Evolutionary conservation across 805 yeast genomes (phyloP), one percentile per base, ranked within the genome.

Genomic region (Candida hungchunana): DNA sequence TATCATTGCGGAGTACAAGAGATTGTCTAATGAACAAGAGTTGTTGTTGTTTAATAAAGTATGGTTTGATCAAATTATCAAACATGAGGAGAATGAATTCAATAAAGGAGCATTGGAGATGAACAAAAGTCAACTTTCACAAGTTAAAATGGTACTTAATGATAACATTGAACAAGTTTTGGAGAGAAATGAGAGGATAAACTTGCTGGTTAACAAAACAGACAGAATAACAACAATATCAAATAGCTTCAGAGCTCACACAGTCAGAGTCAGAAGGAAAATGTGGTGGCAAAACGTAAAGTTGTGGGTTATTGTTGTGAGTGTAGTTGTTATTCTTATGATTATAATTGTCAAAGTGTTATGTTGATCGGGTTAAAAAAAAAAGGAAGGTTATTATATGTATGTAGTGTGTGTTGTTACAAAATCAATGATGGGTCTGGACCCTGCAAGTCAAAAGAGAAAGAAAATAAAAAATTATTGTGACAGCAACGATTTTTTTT

Each of bases 301-400:
- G 42, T 68, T 73, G 40, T 55, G 66, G 42, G 51, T 62, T 1
- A 5, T 93, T 76, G 1, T 96, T 90, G 37, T 82, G 60, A 15
- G 58, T 51, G 34, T 68, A 67, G 41, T 73, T 64, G 78, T 73
- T 2, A 86, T 86, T 53, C 69, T 87, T 1, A 81, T 71, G 26
- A 77, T 73, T 60, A 86, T 85, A 4, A 79, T 80, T 54, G 85
- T 66, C 57, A 85, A 62, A 46, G 85, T 77, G 48, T 85, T 79
- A 32, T 80, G 77, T 39, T 82, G 42, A 23, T n/a, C n/a, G n/a
- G n/a, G n/a, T n/a, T n/a, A n/a, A n/a, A n/a, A n/a, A n/a, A n/a
- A n/a, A n/a, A n/a, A n/a, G n/a, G n/a, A n/a, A n/a, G n/a, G n/a
- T n/a, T n/a, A n/a, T n/a, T n/a, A n/a, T n/a, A n/a, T n/a, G n/a